Conservation (phyloP, 768 basidiomycete genomes). For the Boletus huronensis region DNA sequence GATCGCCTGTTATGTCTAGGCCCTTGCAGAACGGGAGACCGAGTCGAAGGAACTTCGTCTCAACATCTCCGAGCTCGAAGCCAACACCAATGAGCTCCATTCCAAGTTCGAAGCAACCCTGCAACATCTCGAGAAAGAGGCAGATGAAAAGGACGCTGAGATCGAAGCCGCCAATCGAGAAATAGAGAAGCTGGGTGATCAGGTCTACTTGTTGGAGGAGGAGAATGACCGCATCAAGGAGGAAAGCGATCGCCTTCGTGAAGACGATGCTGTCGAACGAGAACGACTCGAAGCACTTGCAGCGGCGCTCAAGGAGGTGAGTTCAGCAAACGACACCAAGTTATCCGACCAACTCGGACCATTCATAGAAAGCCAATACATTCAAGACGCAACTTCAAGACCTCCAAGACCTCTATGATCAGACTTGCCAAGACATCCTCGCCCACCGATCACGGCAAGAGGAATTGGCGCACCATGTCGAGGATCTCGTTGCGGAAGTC, state of each 20-base stretch:
- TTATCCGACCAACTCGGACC: background rate
- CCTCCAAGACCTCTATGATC: constrained; percentile 61
- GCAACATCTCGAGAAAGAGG: constrained; percentile 72
- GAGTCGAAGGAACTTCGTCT: constrained; percentile 74
- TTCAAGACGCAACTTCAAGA: constrained; percentile 68
- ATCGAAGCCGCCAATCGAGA: constrained; percentile 70
- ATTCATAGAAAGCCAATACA: constrained; percentile 59
- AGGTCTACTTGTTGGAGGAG: constrained; percentile 83
- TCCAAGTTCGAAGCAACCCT: constrained; percentile 72
- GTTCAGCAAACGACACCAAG: constrained; percentile 8
- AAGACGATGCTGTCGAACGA: constrained; percentile 71
- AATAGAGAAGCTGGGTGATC: constrained; percentile 75
- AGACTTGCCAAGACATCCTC: constrained; percentile 58
- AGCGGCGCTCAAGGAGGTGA: constrained; percentile 76
- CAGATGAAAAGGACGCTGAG: constrained; percentile 77
- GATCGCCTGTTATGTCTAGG: constrained; percentile 37
- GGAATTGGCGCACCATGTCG: constrained; percentile 70
- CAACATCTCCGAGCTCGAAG: constrained; percentile 71
- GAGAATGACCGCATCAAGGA: constrained; percentile 76
- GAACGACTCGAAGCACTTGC: constrained; percentile 66
- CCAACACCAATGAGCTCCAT: constrained; percentile 65
- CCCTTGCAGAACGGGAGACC: constrained; percentile 72
- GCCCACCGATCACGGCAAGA: constrained; percentile 70
- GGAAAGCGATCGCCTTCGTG: constrained; percentile 60
- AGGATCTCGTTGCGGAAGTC: constrained; percentile 64